These are phyloP conservation scores for Anaeramoeba flamelloides DNA, from an alignment of 78 protist genomes.

Conservation along the genomic window DNA sequence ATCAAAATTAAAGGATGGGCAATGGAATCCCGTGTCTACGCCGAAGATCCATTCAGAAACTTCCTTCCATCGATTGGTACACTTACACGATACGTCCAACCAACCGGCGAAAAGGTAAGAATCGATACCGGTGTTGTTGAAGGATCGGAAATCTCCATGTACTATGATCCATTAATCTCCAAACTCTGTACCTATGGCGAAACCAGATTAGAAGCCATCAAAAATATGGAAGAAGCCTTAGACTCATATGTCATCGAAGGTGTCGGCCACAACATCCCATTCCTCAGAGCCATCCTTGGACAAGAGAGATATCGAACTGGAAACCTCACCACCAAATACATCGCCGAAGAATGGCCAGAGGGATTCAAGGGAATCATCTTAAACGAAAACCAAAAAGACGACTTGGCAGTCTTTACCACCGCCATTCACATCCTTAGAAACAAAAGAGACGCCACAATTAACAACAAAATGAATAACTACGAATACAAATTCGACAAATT, in stretches of 20 bases:
- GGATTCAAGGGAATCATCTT: constrained; percentile 51
- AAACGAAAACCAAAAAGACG: background rate
- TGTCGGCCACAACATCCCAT: constrained; percentile 65
- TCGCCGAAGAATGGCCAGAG: constrained; percentile 58
- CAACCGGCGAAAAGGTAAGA: constrained; percentile 10
- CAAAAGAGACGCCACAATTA: background rate
- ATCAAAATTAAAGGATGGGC: constrained; percentile 66
- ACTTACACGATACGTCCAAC: constrained; percentile 37
- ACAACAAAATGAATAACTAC: background rate
- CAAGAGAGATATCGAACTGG: constrained; percentile 53
- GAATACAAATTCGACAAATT: background rate
- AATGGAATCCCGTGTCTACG: constrained; percentile 84
- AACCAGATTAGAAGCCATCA: constrained; percentile 4
- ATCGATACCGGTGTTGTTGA: constrained; percentile 48
- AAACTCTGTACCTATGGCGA: constrained; percentile 74
- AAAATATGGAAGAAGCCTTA: constrained; percentile 49
- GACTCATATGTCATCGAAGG: constrained; percentile 63
- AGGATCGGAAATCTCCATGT: constrained; percentile 74
- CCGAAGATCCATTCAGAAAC: constrained; percentile 70
- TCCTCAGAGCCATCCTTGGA: constrained; percentile 57
- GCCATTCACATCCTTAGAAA: background rate
- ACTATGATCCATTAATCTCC: constrained; percentile 92
- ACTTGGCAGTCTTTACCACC: background rate
- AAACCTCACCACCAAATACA: constrained; percentile 57
- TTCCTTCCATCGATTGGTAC: constrained; percentile 68